These are phyloP conservation scores for Argentina anserina DNA, from an alignment of 306 rosid genomes.

Conservation along the genomic window DNA sequence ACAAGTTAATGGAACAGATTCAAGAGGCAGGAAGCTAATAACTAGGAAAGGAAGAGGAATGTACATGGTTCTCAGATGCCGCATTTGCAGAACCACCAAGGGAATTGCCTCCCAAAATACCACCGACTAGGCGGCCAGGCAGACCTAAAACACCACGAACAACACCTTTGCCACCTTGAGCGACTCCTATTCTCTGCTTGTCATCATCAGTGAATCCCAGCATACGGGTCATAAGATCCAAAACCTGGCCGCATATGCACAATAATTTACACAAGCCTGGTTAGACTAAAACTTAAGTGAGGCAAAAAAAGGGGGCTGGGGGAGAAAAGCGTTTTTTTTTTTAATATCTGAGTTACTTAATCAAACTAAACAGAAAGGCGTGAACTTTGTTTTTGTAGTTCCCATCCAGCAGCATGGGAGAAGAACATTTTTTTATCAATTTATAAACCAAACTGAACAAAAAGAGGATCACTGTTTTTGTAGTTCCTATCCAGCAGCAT, in stretches of 20 bases:
- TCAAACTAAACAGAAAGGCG: too few species aligned
- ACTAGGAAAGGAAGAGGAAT: constrained; percentile 1
- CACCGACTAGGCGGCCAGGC: constrained; percentile 96
- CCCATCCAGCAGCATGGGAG: too few species aligned
- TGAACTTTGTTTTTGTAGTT: too few species aligned
- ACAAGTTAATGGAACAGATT: not conserved
- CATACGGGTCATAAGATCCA: constrained; percentile 98
- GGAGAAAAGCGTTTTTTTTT: too few species aligned
- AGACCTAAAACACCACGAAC: constrained; percentile 90
- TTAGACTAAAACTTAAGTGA: not conserved
- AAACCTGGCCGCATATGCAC: constrained; percentile 47
- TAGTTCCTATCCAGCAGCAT: constrained; percentile 11
- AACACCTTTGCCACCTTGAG: constrained; percentile 93
- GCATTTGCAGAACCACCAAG: constrained; percentile 42
- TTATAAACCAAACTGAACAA: not conserved
- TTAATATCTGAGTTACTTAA: too few species aligned
- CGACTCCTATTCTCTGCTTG: constrained; percentile 84
- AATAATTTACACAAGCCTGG: constrained; percentile 18
- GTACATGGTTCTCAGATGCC: constrained; percentile 77
- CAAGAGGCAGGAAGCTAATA: not conserved
- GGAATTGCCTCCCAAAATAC: constrained; percentile 76
- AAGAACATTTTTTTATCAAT: not conserved
- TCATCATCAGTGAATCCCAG: constrained; percentile 91
- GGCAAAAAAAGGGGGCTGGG: not conserved
- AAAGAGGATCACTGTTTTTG: not conserved